A percentile compares a stretch with the other conserved stretches of the same genome.
Evolutionary conservation across 2,329 filamentous ascomycete genomes (phyloP).

Genomic region (Penicillium concentricum): DNA sequence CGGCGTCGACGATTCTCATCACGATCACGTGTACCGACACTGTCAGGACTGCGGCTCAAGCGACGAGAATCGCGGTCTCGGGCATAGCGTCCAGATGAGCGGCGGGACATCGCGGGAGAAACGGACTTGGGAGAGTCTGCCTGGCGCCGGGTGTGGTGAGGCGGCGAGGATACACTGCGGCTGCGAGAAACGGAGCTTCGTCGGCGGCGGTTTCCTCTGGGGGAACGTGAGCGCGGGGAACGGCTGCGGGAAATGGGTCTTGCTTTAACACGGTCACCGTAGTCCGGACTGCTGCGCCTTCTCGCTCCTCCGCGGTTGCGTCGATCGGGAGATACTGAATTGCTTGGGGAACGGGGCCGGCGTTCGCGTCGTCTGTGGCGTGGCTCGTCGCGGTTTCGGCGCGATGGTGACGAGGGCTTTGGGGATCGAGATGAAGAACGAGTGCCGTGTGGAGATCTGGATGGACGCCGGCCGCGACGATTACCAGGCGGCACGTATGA

Average conservation of each 20-base stretch:
- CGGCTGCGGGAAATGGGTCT: conserved; percentile 50
- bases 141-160: conserved; percentile 31
- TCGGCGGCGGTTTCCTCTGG: conserved; percentile 49
- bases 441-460: conserved; percentile 31
- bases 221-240: conserved; percentile 56
- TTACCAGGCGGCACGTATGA: conserved; percentile 55
- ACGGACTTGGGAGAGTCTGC: conserved; percentile 41
- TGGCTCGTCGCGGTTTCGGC: conserved; percentile 32
- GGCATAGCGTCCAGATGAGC: conserved; percentile 39
- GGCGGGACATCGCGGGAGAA: conserved; percentile 40
- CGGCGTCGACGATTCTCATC: conserved; percentile 2
- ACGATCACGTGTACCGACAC: conserved; percentile 41
- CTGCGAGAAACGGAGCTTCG: conserved; percentile 38
- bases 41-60: conserved; percentile 26
- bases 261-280: conserved; percentile 51
- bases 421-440: conserved; percentile 34
- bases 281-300: conserved; percentile 37
- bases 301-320: conserved; percentile 36
- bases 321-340: conserved; percentile 43
- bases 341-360: conserved; percentile 23
- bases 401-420: conserved; percentile 19
- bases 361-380: conserved; percentile 28
- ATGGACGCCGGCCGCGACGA: conserved; percentile 40
- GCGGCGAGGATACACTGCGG: conserved; percentile 37
- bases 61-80: conserved; percentile 34